Conservation (phyloP, 2,329 filamentous ascomycete species). For the Monilinia fructicola region DNA sequence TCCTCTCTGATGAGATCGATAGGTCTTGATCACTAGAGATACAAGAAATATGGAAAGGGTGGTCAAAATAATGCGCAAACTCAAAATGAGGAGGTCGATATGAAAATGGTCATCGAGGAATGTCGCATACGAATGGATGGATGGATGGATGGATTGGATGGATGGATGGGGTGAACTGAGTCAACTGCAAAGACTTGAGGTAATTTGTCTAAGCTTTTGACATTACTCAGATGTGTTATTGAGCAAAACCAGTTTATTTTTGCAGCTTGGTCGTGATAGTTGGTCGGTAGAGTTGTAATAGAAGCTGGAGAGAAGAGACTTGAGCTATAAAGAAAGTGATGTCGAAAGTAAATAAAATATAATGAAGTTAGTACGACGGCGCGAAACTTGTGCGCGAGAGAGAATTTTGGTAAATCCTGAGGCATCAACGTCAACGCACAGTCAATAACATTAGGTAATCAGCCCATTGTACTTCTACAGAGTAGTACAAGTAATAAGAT, state of each 20-base stretch:
- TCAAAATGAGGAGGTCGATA: conserved; percentile 7
- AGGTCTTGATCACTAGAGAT: neutral
- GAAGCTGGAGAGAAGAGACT: conserved; percentile 18
- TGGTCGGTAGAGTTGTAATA: neutral
- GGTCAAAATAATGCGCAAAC: neutral
- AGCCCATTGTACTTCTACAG: too few species aligned
- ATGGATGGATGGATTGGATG: too few species aligned
- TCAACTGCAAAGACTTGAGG: conserved; percentile 12
- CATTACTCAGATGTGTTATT: neutral
- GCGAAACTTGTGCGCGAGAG: neutral
- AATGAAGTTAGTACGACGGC: conserved; percentile 5
- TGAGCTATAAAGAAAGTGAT: conserved; percentile 3
- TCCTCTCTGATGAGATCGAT: conserved; percentile 11
- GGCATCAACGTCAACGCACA: neutral
- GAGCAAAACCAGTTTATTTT: neutral
- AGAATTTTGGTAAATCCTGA: conserved; percentile 4
- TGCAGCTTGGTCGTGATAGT: conserved; percentile 2
- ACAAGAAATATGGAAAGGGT: neutral
- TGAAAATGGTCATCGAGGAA: conserved; percentile 7
- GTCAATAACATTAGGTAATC: neutral
- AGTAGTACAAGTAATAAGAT: too few species aligned
- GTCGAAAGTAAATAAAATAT: conserved; percentile 11
- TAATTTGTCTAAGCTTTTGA: conserved; percentile 7
- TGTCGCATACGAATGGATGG: neutral
- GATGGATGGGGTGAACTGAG: neutral